These are phyloP conservation scores for Taphrina confusa DNA, from an alignment of 1,139 yeast genomes.

Conservation along the genomic window DNA sequence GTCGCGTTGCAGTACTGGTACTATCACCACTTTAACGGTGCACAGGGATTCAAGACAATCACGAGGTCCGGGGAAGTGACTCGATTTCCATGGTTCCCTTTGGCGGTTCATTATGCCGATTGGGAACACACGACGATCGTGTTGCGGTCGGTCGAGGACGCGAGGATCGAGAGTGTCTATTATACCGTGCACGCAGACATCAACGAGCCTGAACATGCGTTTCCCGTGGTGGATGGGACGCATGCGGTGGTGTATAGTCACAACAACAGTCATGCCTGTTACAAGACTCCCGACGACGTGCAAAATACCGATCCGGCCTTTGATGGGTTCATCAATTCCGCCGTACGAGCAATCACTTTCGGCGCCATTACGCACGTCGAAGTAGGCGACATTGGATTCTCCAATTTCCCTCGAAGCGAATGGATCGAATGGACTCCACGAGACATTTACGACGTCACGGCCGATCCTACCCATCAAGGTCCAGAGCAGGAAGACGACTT, in stretches of 20 bases:
- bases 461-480: slow-evolving; percentile 18
- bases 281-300: slow-evolving; percentile 23
- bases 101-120: slow-evolving; percentile 33
- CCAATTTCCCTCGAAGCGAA: slow-evolving; percentile 11
- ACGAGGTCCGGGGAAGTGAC: slow-evolving; percentile 14
- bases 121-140: slow-evolving; percentile 34
- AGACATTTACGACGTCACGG: slow-evolving; percentile 21
- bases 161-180: slow-evolving; percentile 28
- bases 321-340: slow-evolving; percentile 33
- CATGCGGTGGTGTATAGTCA: slow-evolving; percentile 29
- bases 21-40: slow-evolving; percentile 31
- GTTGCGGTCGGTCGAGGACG: not conserved
- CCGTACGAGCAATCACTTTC: slow-evolving; percentile 29
- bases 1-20: slow-evolving; percentile 33
- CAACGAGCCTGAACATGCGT: slow-evolving; percentile 31
- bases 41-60: slow-evolving; percentile 33
- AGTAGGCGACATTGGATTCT: slow-evolving; percentile 32
- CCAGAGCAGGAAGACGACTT: not conserved
- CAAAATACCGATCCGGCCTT: slow-evolving; percentile 33
- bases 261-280: slow-evolving; percentile 32
- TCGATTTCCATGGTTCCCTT: slow-evolving; percentile 32
- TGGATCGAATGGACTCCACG: slow-evolving; percentile 27
- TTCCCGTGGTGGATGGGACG: slow-evolving; percentile 13
- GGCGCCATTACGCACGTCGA: slow-evolving; percentile 34
- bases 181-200: slow-evolving; percentile 35